phyloP scores from a whole-genome alignment of 139 green algal genomes.

The Ettlia oleoabundans region DNA sequence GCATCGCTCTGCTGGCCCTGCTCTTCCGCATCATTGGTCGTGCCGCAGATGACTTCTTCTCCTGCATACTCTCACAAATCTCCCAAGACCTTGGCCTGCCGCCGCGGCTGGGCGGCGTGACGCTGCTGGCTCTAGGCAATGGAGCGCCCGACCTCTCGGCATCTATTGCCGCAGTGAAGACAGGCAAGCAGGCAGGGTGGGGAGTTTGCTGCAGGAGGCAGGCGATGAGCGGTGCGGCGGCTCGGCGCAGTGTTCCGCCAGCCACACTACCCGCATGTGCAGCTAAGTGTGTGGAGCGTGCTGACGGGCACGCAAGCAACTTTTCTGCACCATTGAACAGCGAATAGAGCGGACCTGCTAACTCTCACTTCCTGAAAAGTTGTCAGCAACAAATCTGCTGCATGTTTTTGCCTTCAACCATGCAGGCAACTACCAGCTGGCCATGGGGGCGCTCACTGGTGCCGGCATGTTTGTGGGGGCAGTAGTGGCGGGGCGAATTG shows the following conservation, averaged over 20 bases:
- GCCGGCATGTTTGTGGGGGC: slow-evolving; percentile 86
- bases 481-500: slow-evolving; percentile 65
- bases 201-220: not conserved
- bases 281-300: too few species aligned
- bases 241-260: not conserved
- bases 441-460: slow-evolving; percentile 62
- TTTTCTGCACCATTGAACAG: too few species aligned
- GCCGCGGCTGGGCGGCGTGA: slow-evolving; percentile 88
- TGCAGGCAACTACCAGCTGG: slow-evolving; percentile 42
- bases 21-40: slow-evolving; percentile 84
- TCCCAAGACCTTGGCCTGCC: slow-evolving; percentile 78
- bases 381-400: too few species aligned
- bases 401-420: too few species aligned
- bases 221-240: not conserved
- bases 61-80: slow-evolving; percentile 71
- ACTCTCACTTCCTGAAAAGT: too few species aligned
- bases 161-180: slow-evolving; percentile 78
- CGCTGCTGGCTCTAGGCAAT: slow-evolving; percentile 90
- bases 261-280: too few species aligned
- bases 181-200: slow-evolving; percentile 19
- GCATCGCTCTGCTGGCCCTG: slow-evolving; percentile 41
- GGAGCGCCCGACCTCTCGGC: slow-evolving; percentile 87
- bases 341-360: too few species aligned
- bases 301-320: not conserved
- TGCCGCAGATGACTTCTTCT: slow-evolving; percentile 89